Percentiles rank a stretch among this genome's conserved stretches.
Conservation (phyloP, 1,284 basidiomycete genomes). For the Cystobasidiaceae sp. region DNA sequence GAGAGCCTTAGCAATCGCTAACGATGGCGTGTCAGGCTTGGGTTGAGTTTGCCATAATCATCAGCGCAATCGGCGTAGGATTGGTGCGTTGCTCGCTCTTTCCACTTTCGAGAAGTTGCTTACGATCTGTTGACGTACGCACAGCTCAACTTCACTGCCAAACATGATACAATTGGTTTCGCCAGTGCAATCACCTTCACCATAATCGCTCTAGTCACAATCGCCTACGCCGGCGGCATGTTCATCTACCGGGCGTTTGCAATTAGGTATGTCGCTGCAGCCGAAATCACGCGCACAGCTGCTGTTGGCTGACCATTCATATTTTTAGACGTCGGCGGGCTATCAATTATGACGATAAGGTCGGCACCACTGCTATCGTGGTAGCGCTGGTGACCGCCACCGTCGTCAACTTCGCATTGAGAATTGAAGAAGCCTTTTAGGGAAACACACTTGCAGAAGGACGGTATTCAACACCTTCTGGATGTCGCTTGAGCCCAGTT, state of each 20-base stretch:
- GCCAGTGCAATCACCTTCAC: slow-evolving; percentile 59
- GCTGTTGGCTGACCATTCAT: no score
- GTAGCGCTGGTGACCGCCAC: slow-evolving; percentile 65
- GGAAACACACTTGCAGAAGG: no score
- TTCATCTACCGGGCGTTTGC: slow-evolving; percentile 79
- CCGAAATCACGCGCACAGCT: no score
- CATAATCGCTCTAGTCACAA: slow-evolving; percentile 76
- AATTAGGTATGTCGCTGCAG: slow-evolving; percentile 54
- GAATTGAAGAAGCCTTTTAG: slow-evolving; percentile 45
- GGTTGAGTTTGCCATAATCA: slow-evolving; percentile 85
- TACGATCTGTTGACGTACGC: no score
- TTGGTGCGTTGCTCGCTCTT: slow-evolving; percentile 49
- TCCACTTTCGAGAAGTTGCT: background rate
- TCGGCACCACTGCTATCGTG: slow-evolving; percentile 71
- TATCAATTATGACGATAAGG: slow-evolving; percentile 74
- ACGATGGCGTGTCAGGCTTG: slow-evolving; percentile 57
- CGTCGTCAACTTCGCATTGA: slow-evolving; percentile 62
- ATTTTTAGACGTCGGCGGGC: slow-evolving; percentile 56
- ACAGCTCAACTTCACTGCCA: slow-evolving; percentile 1
- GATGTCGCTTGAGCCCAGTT: no score
- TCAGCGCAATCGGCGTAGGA: slow-evolving; percentile 80
- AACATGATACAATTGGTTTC: slow-evolving; percentile 5
- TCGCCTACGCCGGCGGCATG: slow-evolving; percentile 79
- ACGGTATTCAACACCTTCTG: no score
- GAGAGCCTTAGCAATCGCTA: no score